A percentile compares a stretch with the other conserved stretches of the same genome.
Evolutionary conservation across 2,329 filamentous ascomycete species (phyloP).

Genomic region (Trichoderma harzianum): DNA sequence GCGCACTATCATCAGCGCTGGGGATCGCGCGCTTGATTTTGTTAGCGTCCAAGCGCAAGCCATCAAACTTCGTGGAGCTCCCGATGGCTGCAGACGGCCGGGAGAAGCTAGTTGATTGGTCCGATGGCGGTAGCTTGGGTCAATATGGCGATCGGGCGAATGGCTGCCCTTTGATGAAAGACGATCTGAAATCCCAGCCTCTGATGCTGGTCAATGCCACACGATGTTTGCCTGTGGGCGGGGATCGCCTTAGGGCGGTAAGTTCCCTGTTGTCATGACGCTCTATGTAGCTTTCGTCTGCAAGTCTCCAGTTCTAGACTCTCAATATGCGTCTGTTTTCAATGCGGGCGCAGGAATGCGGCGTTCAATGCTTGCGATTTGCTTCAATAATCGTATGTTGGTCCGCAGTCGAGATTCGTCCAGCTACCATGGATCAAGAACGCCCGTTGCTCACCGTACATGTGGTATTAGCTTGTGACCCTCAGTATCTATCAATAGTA

Average conservation of each 20-base stretch:
- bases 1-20: background rate
- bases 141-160: constrained; percentile 11
- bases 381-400: background rate
- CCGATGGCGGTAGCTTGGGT: constrained; percentile 4
- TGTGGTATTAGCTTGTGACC: background rate
- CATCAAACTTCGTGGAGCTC: background rate
- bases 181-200: constrained; percentile 11
- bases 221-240: background rate
- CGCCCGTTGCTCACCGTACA: background rate
- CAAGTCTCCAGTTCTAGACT: background rate
- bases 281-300: background rate
- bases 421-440: background rate
- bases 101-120: constrained; percentile 7
- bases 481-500: background rate
- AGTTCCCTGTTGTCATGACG: background rate
- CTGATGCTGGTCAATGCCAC: background rate
- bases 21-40: background rate
- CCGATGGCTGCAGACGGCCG: background rate
- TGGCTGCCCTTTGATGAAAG: background rate
- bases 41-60: background rate
- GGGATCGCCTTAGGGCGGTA: background rate
- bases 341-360: background rate
- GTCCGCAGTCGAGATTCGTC: background rate
- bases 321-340: background rate
- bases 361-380: background rate